Percentiles rank a stretch among this genome's conserved stretches.
Conservation (phyloP, 2,329 filamentous ascomycete genomes). For the Chrysosporium queenslandicum region DNA sequence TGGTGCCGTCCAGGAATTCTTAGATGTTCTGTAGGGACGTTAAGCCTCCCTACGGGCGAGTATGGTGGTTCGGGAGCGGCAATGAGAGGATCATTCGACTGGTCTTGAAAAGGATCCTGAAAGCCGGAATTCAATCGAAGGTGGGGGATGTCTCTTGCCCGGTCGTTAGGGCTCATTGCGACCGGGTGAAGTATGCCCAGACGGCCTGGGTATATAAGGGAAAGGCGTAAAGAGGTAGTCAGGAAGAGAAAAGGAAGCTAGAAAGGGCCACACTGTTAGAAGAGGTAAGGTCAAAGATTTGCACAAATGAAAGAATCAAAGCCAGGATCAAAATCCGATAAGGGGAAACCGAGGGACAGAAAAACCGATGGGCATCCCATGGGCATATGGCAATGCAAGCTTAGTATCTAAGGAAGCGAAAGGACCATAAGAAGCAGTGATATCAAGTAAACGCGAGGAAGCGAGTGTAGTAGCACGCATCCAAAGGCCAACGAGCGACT, state of each 20-base stretch:
- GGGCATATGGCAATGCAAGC: background rate
- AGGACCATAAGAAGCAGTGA: background rate
- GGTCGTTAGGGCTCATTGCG: background rate
- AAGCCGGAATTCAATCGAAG: conserved; percentile 9
- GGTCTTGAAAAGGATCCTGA: conserved; percentile 6
- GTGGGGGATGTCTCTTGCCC: conserved; percentile 4
- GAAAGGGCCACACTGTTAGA: background rate
- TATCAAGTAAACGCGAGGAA: background rate
- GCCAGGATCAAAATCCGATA: background rate
- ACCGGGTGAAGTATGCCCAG: background rate
- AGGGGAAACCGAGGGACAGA: background rate
- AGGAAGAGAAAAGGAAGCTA: background rate
- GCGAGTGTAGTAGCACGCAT: background rate
- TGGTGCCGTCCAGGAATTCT: conserved; percentile 9
- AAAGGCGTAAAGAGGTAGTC: background rate
- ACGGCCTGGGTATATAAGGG: too few relatives aligned
- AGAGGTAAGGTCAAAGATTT: background rate
- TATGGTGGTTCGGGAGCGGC: conserved; percentile 6
- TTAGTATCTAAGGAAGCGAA: background rate
- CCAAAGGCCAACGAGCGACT: conserved; percentile 2
- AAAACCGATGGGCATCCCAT: background rate
- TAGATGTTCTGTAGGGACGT: conserved; percentile 7
- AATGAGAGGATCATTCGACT: conserved; percentile 2
- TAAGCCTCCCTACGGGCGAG: background rate
- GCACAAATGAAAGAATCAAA: background rate